Conservation (phyloP, 768 basidiomycete genomes). For the Boletus reticuloceps region DNA sequence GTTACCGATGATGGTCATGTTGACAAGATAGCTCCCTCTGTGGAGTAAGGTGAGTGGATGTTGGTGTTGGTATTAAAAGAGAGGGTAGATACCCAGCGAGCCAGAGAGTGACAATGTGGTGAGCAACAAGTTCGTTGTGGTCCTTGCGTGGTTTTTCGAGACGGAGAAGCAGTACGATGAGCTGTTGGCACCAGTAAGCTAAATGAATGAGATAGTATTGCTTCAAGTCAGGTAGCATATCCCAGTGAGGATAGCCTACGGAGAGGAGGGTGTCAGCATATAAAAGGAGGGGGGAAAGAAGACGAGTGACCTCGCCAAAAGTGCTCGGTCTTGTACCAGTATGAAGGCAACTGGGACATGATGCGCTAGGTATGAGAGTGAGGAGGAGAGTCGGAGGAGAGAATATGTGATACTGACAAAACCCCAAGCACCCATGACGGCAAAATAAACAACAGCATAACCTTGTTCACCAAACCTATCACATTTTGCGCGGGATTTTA, state of each 20-base stretch:
- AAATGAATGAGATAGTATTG: slow-evolving; percentile 91
- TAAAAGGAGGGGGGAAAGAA: neutral
- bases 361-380: slow-evolving; percentile 51
- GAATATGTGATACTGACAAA: slow-evolving; percentile 48
- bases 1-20: slow-evolving; percentile 84
- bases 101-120: slow-evolving; percentile 95
- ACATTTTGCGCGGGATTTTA: slow-evolving; percentile 64
- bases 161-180: slow-evolving; percentile 76
- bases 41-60: neutral
- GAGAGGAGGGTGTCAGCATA: slow-evolving; percentile 3
- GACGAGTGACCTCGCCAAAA: slow-evolving; percentile 75
- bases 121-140: slow-evolving; percentile 79
- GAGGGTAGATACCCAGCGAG: slow-evolving; percentile 66
- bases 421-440: slow-evolving; percentile 69
- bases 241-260: slow-evolving; percentile 84
- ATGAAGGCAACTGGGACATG: slow-evolving; percentile 79
- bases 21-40: slow-evolving; percentile 83
- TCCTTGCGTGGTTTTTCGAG: slow-evolving; percentile 97
- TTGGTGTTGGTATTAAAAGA: neutral
- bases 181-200: slow-evolving; percentile 93
- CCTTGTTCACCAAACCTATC: slow-evolving; percentile 89
- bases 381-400: neutral
- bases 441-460: slow-evolving; percentile 83
- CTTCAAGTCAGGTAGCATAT: slow-evolving; percentile 84
- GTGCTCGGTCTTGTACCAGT: slow-evolving; percentile 79